Conservation (phyloP, 352 stramenopile species). For the Thalassiosira mediterranea region DNA sequence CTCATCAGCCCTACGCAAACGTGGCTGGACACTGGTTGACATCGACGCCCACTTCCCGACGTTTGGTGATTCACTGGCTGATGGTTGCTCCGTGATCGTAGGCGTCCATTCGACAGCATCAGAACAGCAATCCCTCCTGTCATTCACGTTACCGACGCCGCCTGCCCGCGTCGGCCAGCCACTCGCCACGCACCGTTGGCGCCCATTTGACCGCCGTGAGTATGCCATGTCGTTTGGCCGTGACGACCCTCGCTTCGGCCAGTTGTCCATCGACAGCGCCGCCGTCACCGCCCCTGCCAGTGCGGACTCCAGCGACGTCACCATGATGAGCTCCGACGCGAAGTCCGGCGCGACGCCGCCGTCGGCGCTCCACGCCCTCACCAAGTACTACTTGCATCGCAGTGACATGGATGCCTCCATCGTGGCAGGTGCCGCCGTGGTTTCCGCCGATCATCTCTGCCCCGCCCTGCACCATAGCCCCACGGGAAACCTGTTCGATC, state of each 20-base stretch:
- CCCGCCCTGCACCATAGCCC: neutral
- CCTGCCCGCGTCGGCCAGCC: neutral
- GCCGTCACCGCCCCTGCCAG: neutral
- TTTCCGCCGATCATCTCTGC: neutral
- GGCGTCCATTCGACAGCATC: neutral
- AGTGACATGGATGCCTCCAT: neutral
- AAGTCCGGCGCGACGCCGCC: neutral
- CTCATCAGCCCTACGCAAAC: neutral
- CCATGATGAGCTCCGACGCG: neutral
- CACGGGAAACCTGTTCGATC: constrained; percentile 22
- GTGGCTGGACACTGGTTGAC: neutral
- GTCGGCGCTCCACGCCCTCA: neutral
- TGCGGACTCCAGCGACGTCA: neutral
- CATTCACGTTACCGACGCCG: neutral
- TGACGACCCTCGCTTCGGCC: neutral
- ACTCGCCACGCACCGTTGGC: neutral
- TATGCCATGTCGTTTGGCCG: neutral
- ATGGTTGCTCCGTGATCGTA: neutral
- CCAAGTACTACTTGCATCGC: constrained; percentile 14
- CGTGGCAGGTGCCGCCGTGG: constrained; percentile 10
- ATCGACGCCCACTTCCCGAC: neutral
- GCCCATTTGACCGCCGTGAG: neutral
- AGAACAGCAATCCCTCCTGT: neutral
- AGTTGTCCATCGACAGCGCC: neutral
- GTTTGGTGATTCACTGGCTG: neutral